A percentile compares a stretch with the other conserved stretches of the same genome.
phyloP scores from a whole-genome alignment of 2,329 filamentous ascomycete genomes.

The Microcyclospora pomicola region DNA sequence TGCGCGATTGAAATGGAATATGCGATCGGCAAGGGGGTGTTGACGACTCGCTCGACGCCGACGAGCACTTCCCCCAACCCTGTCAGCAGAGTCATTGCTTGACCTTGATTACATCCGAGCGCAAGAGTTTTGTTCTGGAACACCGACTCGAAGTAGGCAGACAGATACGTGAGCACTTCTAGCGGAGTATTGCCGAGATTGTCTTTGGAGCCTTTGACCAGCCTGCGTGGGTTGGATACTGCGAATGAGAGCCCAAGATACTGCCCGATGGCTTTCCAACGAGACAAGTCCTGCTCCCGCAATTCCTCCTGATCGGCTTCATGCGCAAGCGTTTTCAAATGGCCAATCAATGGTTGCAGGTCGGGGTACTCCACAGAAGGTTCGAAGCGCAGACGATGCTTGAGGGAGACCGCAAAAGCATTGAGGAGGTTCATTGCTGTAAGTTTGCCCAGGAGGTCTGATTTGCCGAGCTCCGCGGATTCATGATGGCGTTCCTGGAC shows the following conservation, averaged over 20 bases:
- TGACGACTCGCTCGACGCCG: constrained; percentile 63
- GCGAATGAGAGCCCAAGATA: constrained; percentile 64
- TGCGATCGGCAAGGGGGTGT: constrained; percentile 67
- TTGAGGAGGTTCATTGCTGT: constrained; percentile 64
- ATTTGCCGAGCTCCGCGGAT: constrained; percentile 36
- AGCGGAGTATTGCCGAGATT: constrained; percentile 73
- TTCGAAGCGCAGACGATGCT: constrained; percentile 74
- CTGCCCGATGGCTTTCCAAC: constrained; percentile 37
- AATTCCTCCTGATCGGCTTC: constrained; percentile 36
- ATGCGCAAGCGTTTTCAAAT: constrained; percentile 63
- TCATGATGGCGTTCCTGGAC: constrained; percentile 45
- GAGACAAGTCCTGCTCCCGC: constrained; percentile 21
- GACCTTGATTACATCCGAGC: constrained; percentile 45
- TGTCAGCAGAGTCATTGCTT: constrained; percentile 43
- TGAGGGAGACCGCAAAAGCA: constrained; percentile 63
- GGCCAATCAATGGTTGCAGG: constrained; percentile 52
- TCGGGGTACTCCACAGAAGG: constrained; percentile 67
- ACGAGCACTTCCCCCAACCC: constrained; percentile 58
- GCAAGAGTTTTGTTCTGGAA: constrained; percentile 42
- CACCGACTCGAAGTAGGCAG: constrained; percentile 50
- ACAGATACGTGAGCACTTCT: constrained; percentile 63
- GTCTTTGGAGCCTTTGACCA: constrained; percentile 56
- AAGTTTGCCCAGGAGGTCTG: constrained; percentile 57
- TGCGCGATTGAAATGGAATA: constrained; percentile 77
- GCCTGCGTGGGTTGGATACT: constrained; percentile 62